Percentiles rank a stretch among this genome's conserved stretches.
These are phyloP conservation scores for Exophiala dermatitidis DNA, from an alignment of 2,329 filamentous ascomycete species.

Conservation along the genomic window DNA sequence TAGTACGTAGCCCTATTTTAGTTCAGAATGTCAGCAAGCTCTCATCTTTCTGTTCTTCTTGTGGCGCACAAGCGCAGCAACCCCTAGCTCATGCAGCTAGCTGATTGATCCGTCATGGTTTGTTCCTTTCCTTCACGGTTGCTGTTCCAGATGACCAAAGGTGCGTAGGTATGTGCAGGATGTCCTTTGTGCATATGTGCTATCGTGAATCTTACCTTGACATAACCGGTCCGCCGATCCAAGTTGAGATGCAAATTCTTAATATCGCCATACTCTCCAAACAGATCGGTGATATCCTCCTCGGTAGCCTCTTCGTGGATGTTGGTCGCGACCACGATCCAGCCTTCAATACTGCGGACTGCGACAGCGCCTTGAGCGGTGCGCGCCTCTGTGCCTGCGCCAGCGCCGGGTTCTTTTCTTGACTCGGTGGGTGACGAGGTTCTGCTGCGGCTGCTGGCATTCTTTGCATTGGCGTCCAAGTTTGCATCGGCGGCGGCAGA, in stretches of 20 bases:
- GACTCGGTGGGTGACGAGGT: constrained; percentile 9
- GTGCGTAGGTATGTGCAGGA: no score
- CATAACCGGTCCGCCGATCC: constrained; percentile 59
- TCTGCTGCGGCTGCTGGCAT: constrained; percentile 1
- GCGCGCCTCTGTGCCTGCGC: constrained; percentile 35
- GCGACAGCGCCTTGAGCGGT: constrained; percentile 45
- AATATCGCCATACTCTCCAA: constrained; percentile 60
- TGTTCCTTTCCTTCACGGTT: no score
- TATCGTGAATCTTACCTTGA: constrained; percentile 46
- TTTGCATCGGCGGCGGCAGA: constrained; percentile 1
- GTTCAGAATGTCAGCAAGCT: neutral
- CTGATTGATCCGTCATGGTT: no score
- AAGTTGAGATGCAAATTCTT: constrained; percentile 62
- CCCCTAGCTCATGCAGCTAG: no score
- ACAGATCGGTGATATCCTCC: constrained; percentile 59
- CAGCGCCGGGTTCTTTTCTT: constrained; percentile 9
- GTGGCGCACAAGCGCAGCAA: neutral
- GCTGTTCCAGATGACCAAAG: no score
- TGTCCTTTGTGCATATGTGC: neutral
- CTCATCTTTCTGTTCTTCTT: neutral
- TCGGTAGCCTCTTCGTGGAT: constrained; percentile 62
- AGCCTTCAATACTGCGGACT: constrained; percentile 61
- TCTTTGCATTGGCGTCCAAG: constrained; percentile 24
- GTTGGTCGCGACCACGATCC: constrained; percentile 63
- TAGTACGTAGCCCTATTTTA: constrained; percentile 54